These are phyloP conservation scores for Suillus hirtellus DNA, from an alignment of 768 basidiomycete genomes.

Conservation along the genomic window DNA sequence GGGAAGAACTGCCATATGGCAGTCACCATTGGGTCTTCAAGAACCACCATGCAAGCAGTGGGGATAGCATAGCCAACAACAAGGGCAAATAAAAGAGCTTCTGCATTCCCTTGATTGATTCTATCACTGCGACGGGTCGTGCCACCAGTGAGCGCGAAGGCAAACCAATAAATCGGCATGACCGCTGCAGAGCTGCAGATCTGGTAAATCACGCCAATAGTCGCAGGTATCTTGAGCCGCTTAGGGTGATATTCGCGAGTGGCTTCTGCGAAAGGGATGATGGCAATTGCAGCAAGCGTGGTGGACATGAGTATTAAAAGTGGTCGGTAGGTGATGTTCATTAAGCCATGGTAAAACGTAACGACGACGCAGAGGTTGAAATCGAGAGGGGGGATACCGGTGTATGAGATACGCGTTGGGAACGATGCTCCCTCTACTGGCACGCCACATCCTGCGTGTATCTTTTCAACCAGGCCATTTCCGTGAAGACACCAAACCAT, in stretches of 20 bases:
- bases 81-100: conserved; percentile 47
- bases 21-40: conserved; percentile 45
- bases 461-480: conserved; percentile 3
- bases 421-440: not conserved
- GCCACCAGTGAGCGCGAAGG: conserved; percentile 42
- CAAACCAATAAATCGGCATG: conserved; percentile 47
- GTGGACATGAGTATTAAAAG: conserved; percentile 7
- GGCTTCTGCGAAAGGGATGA: conserved; percentile 41
- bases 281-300: conserved; percentile 21
- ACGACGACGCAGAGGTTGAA: conserved; percentile 41
- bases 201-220: conserved; percentile 44
- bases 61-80: conserved; percentile 45
- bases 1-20: conserved; percentile 55
- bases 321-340: conserved; percentile 8
- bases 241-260: conserved; percentile 34
- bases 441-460: conserved; percentile 34
- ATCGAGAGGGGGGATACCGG: conserved; percentile 37
- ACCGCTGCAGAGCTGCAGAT: conserved; percentile 40
- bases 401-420: conserved; percentile 41
- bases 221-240: conserved; percentile 40
- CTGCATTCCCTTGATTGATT: conserved; percentile 43
- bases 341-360: conserved; percentile 40
- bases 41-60: conserved; percentile 41
- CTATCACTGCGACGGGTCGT: conserved; percentile 13
- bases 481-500: not conserved